These are phyloP conservation scores for Micractinium conductrix DNA, from an alignment of 139 green algal species.

Conservation along the genomic window DNA sequence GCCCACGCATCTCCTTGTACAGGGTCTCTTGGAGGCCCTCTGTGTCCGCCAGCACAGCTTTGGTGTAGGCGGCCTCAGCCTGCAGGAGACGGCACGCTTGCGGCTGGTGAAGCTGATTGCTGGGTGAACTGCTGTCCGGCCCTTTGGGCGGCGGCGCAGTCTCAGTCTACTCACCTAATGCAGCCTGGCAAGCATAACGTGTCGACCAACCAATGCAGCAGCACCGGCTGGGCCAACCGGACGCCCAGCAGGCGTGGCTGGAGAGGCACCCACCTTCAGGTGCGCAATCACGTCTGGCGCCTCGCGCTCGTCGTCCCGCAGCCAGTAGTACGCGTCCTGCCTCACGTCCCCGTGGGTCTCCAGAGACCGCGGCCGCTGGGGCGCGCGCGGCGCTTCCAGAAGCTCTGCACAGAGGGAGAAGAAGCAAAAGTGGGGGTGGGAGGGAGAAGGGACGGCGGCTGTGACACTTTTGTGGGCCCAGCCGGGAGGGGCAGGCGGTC, in stretches of 20 bases:
- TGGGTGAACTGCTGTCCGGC: too few species aligned
- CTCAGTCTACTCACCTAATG: too few species aligned
- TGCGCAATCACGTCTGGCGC: conserved; percentile 60
- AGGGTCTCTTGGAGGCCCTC: conserved; percentile 80
- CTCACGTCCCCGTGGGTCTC: conserved; percentile 53
- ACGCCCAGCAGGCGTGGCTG: too few species aligned
- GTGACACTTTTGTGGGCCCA: too few species aligned
- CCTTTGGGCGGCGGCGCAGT: too few species aligned
- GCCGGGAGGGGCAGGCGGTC: too few species aligned
- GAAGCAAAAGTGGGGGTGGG: background rate
- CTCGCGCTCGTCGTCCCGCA: conserved; percentile 82
- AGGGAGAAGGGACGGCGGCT: background rate
- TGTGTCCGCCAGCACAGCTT: conserved; percentile 81
- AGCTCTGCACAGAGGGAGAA: conserved; percentile 6
- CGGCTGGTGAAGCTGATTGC: too few species aligned
- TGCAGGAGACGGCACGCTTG: too few species aligned
- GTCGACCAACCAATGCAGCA: too few species aligned
- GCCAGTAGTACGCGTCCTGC: conserved; percentile 82
- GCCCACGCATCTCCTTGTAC: conserved; percentile 85
- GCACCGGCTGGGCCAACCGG: too few species aligned
- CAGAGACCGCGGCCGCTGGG: conserved; percentile 6
- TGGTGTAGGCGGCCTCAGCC: conserved; percentile 80
- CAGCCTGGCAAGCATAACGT: too few species aligned
- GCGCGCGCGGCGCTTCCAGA: conserved; percentile 34
- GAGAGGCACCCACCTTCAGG: conserved; percentile 31